These are phyloP conservation scores for Camelina laxa DNA, from an alignment of 345 rosid species.

Conservation along the genomic window DNA sequence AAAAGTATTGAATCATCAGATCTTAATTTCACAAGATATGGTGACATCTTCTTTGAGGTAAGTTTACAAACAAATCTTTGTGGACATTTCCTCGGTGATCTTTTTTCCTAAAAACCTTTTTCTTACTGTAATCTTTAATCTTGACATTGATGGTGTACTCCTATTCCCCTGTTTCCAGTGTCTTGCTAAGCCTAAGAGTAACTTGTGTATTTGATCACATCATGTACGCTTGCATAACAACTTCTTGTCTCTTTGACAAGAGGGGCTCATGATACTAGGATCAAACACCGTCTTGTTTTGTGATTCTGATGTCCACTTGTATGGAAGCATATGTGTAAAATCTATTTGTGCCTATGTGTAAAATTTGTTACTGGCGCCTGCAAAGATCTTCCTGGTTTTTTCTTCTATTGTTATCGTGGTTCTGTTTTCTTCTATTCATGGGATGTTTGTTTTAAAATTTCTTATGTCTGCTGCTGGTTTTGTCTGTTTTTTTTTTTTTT, in stretches of 20 bases:
- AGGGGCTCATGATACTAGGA: background rate
- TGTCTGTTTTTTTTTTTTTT: background rate
- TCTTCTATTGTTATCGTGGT: background rate
- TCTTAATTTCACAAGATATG: conserved; percentile 94
- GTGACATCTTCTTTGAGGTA: conserved; percentile 63
- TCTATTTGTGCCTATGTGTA: background rate
- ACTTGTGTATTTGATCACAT: background rate
- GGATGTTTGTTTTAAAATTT: background rate
- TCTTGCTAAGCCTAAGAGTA: background rate
- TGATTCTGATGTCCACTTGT: background rate
- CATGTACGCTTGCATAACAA: background rate
- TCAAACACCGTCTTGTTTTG: background rate
- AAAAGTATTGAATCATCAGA: conserved; percentile 91
- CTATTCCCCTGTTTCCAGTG: background rate
- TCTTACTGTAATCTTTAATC: background rate
- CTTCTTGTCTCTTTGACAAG: conserved; percentile 19
- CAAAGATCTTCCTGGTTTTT: background rate
- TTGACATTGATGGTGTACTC: background rate
- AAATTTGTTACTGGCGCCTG: background rate
- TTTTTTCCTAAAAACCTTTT: background rate
- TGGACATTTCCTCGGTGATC: background rate
- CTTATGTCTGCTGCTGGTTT: background rate
- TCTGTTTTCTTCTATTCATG: background rate
- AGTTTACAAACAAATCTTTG: background rate
- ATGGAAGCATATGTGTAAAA: background rate